A percentile compares a stretch with the other conserved stretches of the same genome.
phyloP scores from a whole-genome alignment of 768 basidiomycete genomes.

The Dendrothele bispora region DNA sequence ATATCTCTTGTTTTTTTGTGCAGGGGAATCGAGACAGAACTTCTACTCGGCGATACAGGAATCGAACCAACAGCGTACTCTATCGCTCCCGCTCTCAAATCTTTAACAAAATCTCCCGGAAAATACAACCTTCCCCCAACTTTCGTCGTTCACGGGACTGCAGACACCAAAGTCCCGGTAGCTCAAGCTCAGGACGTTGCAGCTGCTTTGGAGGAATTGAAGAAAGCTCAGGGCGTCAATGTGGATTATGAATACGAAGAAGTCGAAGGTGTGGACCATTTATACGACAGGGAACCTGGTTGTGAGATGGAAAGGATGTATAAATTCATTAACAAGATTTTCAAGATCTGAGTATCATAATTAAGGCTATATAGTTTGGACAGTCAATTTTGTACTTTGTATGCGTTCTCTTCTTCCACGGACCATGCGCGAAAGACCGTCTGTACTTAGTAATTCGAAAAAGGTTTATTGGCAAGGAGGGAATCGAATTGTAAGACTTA shows the following conservation, averaged over 20 bases:
- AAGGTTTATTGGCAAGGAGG: too few relatives aligned
- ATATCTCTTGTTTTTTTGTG: neutral
- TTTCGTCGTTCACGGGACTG: slow-evolving; percentile 36
- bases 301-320: slow-evolving; percentile 37
- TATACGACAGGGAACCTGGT: slow-evolving; percentile 29
- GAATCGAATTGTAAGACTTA: too few relatives aligned
- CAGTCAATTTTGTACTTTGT: too few relatives aligned
- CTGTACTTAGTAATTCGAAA: too few relatives aligned
- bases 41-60: slow-evolving; percentile 32
- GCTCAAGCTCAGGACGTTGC: slow-evolving; percentile 34
- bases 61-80: slow-evolving; percentile 28
- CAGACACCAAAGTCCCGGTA: slow-evolving; percentile 34
- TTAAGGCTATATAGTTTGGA: too few relatives aligned
- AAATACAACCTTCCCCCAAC: slow-evolving; percentile 27
- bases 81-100: slow-evolving; percentile 25
- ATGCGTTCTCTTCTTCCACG: too few relatives aligned
- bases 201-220: slow-evolving; percentile 21
- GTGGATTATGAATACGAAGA: slow-evolving; percentile 31
- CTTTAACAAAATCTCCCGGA: slow-evolving; percentile 9
- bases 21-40: slow-evolving; percentile 28
- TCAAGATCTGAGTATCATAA: slow-evolving; percentile 3
- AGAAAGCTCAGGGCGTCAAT: slow-evolving; percentile 8
- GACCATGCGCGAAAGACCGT: too few relatives aligned
- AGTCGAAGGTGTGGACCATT: slow-evolving; percentile 31
- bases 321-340: slow-evolving; percentile 23